Evolutionary conservation across 345 rosid genomes (phyloP).

Genomic region (Lumnitzera racemosa): DNA sequence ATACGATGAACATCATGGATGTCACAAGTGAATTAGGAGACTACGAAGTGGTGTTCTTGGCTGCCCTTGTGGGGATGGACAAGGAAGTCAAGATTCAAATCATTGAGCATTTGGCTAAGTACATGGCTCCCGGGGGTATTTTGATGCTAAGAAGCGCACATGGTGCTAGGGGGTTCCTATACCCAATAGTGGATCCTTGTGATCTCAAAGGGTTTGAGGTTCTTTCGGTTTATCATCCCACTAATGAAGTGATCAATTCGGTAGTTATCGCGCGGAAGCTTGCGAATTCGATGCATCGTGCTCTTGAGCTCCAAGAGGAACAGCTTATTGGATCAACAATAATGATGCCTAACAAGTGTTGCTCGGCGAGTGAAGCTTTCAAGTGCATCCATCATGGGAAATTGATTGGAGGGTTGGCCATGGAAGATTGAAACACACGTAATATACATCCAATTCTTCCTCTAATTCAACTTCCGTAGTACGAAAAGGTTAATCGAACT

Average conservation of each 20-base stretch:
- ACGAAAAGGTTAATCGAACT: no score
- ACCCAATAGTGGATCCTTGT: constrained; percentile 61
- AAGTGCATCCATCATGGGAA: constrained; percentile 42
- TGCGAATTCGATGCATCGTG: no score
- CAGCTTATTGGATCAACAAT: constrained; percentile 5
- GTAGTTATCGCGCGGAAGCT: constrained; percentile 56
- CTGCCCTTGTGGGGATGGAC: constrained; percentile 90
- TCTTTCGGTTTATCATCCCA: constrained; percentile 71
- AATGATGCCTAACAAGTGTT: constrained; percentile 38
- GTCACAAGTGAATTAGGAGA: constrained; percentile 38
- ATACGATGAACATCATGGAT: constrained; percentile 50
- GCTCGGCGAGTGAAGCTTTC: constrained; percentile 35
- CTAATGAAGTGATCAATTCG: constrained; percentile 78
- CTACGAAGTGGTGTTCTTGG: constrained; percentile 80
- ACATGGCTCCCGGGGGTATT: constrained; percentile 65
- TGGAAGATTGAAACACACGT: constrained; percentile 20
- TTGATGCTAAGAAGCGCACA: constrained; percentile 92
- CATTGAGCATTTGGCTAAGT: constrained; percentile 57
- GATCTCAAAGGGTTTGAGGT: constrained; percentile 82
- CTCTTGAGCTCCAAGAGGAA: no score
- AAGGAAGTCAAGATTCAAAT: constrained; percentile 52
- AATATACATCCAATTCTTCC: no score
- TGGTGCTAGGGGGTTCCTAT: constrained; percentile 82
- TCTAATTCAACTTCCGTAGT: no score
- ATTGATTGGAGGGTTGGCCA: constrained; percentile 45